Evolutionary conservation across 129 eudicot genomes (phyloP), one percentile per base, ranked within the genome.

Genomic region (Centaurea solstitialis): DNA sequence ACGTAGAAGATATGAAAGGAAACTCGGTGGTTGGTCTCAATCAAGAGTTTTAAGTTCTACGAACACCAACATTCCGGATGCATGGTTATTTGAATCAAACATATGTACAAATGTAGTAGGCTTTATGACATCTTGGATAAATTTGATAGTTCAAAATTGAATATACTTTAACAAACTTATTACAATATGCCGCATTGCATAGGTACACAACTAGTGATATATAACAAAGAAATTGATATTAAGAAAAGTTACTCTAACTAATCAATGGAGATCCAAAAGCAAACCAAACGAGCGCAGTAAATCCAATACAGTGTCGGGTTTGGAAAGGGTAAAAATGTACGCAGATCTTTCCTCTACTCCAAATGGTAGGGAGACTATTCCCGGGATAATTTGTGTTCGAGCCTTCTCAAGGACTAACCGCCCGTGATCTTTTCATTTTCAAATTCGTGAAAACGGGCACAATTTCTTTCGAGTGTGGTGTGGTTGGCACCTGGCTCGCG

Each of bases 401-500:
- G 81, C 73, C 81, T 39, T 45, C 81, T 53, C 68, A 33, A 45
- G 67, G 22, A 10, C 17, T 80, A 81, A 81, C 82, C 47, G 74
- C 26, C 68, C 7, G 9, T 20, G 21, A 18, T 53, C 64, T 81
- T 81, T 80, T 80, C 22, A 67, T 40, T 73, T 15, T 8, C 28
- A 43, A 61, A 37, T 3, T 39, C 72, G 22, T 76, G 65, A 47
- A 18, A 10, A 18, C 66, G 57, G 80, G 12, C 68, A 62, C 22
- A 62, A 5, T 20, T 81, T 22, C 76, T 15, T 79, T 79, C 59
- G 81, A 68, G 79, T 78, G 45, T 74, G 83, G 86, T 47, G 82
- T 75, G 64, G 61, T 70, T 62, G 84, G 85, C 76, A 73, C 68
- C 80, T 61, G 85, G 84, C 87, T 68, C 77, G 79, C 71, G 59